phyloP scores from a whole-genome alignment of 2,329 filamentous ascomycete genomes.

The Fusarium sp. region DNA sequence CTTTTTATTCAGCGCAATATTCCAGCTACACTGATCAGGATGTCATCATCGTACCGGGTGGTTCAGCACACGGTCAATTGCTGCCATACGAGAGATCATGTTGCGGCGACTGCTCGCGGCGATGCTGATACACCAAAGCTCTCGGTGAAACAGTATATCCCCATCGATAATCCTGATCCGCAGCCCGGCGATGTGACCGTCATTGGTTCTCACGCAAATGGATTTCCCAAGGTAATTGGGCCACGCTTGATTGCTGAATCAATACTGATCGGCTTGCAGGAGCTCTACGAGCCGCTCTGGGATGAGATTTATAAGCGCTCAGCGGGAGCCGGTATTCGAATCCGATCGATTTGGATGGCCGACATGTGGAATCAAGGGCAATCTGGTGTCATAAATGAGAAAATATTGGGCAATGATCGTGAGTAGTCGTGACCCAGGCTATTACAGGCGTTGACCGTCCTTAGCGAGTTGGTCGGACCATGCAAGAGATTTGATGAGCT shows the following conservation, averaged over 20 bases:
- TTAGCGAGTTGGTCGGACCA: conserved; percentile 1
- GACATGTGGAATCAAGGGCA: conserved; percentile 3
- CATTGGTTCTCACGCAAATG: not conserved
- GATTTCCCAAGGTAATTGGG: not conserved
- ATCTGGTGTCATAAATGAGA: not conserved
- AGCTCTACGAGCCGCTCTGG: not conserved
- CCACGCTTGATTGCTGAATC: rapidly evolving
- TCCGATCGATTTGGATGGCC: not conserved
- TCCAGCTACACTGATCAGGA: not conserved
- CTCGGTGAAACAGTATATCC: conserved; percentile 5
- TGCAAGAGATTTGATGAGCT: conserved; percentile 5
- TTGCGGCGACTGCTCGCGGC: not conserved
- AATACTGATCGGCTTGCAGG: not conserved
- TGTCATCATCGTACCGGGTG: conserved; percentile 5
- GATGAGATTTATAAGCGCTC: not conserved
- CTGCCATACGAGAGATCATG: not conserved
- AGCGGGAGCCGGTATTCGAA: not conserved
- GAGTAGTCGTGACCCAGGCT: not conserved
- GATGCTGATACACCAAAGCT: not conserved
- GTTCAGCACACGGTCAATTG: not conserved
- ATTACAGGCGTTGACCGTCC: not conserved
- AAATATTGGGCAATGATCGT: not conserved
- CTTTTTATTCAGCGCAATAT: too few species aligned
- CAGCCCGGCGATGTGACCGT: not conserved
- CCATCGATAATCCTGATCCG: not conserved